Evolutionary conservation across 768 basidiomycete species (phyloP).

Genomic region (Termitomyces sp.): DNA sequence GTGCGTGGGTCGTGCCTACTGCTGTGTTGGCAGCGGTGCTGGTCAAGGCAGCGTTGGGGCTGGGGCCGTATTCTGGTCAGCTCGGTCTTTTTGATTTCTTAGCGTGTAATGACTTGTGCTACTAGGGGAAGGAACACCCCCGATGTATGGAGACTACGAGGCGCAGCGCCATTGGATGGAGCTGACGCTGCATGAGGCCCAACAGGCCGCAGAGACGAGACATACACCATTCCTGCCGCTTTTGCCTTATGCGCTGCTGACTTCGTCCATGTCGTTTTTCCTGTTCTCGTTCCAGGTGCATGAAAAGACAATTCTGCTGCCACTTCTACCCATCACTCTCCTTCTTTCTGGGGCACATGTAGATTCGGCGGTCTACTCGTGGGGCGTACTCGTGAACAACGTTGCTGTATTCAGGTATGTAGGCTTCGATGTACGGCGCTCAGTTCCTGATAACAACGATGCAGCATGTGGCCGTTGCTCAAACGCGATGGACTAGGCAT

Average conservation of each 20-base stretch:
- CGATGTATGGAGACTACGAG: constrained; percentile 90
- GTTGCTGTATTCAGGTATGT: constrained; percentile 83
- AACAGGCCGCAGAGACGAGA: constrained; percentile 8
- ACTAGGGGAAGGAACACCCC: constrained; percentile 58
- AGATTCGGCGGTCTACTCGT: constrained; percentile 56
- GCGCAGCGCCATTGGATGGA: constrained; percentile 98
- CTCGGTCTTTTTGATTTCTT: neutral
- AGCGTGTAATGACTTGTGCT: neutral
- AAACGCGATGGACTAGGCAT: constrained; percentile 70
- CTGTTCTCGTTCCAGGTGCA: constrained; percentile 96
- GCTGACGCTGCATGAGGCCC: constrained; percentile 46
- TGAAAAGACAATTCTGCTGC: constrained; percentile 87
- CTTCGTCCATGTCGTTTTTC: constrained; percentile 87
- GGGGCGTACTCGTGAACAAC: constrained; percentile 74
- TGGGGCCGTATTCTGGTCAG: constrained; percentile 83
- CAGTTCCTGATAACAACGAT: neutral
- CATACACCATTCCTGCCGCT: constrained; percentile 54
- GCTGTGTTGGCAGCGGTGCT: constrained; percentile 47
- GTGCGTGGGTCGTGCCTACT: constrained; percentile 51
- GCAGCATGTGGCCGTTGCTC: constrained; percentile 92
- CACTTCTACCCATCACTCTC: constrained; percentile 79
- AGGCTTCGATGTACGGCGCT: neutral
- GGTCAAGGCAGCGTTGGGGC: constrained; percentile 63
- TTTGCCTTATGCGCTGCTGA: constrained; percentile 75
- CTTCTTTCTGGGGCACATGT: constrained; percentile 53